A percentile compares a stretch with the other conserved stretches of the same genome.
These are phyloP conservation scores for Macrolepiota albuminosa DNA, from an alignment of 768 basidiomycete genomes.

Conservation along the genomic window DNA sequence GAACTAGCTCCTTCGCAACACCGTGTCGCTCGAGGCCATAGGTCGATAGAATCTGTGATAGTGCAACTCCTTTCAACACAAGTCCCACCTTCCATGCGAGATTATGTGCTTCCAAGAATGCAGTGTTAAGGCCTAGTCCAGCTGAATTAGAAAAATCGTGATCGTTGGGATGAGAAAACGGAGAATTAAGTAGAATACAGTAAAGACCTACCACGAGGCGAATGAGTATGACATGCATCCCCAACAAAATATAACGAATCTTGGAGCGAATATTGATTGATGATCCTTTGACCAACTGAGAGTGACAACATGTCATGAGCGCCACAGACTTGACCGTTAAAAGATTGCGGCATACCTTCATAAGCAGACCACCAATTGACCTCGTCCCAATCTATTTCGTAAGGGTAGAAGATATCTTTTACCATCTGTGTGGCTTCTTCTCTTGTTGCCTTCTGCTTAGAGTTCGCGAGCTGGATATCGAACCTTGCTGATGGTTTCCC, in stretches of 20 bases:
- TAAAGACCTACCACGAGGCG: constrained; percentile 8
- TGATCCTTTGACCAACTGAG: constrained; percentile 12
- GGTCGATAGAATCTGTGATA: constrained; percentile 9
- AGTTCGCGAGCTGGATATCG: constrained; percentile 14
- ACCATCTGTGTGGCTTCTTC: constrained; percentile 10
- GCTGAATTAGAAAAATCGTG: neutral
- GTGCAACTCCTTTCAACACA: constrained; percentile 9
- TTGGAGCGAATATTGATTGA: constrained; percentile 9
- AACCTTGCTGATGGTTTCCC: constrained; percentile 17
- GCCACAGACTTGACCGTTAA: too few species aligned
- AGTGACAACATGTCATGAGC: neutral
- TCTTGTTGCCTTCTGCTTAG: constrained; percentile 12
- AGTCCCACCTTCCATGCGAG: constrained; percentile 15
- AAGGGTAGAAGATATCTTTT: constrained; percentile 13
- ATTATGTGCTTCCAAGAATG: constrained; percentile 13
- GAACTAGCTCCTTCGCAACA: constrained; percentile 11
- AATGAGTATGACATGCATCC: constrained; percentile 16
- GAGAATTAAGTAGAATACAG: neutral
- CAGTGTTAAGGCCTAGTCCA: constrained; percentile 14
- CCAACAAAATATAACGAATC: constrained; percentile 13
- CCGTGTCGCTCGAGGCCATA: constrained; percentile 11
- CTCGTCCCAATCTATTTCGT: constrained; percentile 13
- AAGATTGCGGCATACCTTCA: constrained; percentile 6
- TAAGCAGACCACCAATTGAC: constrained; percentile 17
- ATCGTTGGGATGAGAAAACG: neutral